These are phyloP conservation scores for Suillus brevipes DNA, from an alignment of 768 basidiomycete species.

Conservation along the genomic window DNA sequence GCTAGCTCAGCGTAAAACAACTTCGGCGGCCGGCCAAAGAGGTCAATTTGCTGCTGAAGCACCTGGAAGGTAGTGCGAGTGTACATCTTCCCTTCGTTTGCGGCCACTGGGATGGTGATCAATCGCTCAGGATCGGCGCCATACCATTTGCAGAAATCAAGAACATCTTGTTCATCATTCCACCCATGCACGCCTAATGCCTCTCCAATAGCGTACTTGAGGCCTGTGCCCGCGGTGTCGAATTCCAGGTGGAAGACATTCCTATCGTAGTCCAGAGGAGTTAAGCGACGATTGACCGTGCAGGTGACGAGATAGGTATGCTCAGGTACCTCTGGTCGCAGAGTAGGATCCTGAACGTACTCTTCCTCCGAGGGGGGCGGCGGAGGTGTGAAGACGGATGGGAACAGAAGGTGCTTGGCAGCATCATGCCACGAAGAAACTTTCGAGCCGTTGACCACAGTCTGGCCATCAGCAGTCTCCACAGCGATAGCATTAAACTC, in stretches of 20 bases:
- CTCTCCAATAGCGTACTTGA: conserved; percentile 95
- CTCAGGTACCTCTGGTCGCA: conserved; percentile 86
- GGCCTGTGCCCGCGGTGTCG: conserved; percentile 85
- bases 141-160: conserved; percentile 91
- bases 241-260: conserved; percentile 99
- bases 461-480: conserved; percentile 57
- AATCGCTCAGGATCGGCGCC: conserved; percentile 79
- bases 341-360: conserved; percentile 60
- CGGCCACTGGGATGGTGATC: conserved; percentile 76
- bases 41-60: conserved; percentile 93
- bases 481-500: conserved; percentile 76
- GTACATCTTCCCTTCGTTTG: conserved; percentile 70
- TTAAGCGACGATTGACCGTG: conserved; percentile 91
- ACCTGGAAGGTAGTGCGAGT: conserved; percentile 94
- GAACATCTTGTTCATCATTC: conserved; percentile 89
- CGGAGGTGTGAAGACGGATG: conserved; percentile 68
- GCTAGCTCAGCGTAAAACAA: conserved; percentile 91
- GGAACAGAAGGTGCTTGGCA: conserved; percentile 88
- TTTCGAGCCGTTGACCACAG: conserved; percentile 59
- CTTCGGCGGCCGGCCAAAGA: conserved; percentile 95
- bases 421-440: conserved; percentile 80
- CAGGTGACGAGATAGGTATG: conserved; percentile 93
- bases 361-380: conserved; percentile 34
- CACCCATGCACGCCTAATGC: conserved; percentile 97
- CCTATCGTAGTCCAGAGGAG: conserved; percentile 93